Conservation (phyloP, 208 protist genomes). For the Acanthamoeba culbertsoni region DNA sequence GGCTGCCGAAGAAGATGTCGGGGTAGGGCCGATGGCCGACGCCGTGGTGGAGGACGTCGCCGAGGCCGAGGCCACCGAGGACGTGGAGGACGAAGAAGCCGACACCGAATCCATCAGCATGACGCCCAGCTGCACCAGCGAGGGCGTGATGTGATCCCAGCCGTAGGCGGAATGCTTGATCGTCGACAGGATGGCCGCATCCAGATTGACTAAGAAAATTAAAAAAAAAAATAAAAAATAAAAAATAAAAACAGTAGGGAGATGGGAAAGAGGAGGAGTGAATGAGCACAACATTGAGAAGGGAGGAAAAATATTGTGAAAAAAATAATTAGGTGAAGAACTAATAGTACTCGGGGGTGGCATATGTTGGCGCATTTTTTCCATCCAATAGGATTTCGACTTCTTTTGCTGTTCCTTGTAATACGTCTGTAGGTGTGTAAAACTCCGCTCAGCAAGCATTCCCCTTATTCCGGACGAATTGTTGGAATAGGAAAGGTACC, state of each 20-base stretch:
- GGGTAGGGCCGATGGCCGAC: neutral
- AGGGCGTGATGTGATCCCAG: constrained; percentile 52
- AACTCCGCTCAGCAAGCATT: too few species aligned
- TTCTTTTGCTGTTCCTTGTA: constrained; percentile 50
- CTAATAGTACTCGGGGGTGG: neutral
- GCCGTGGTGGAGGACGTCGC: neutral
- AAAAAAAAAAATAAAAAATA: neutral
- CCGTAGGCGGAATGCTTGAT: constrained; percentile 24
- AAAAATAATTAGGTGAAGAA: too few species aligned
- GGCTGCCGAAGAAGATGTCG: neutral
- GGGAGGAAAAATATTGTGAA: neutral
- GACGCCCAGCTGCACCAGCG: constrained; percentile 37
- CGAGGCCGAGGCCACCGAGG: neutral
- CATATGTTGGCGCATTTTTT: constrained; percentile 33
- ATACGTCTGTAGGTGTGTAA: neutral
- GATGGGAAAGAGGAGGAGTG: neutral
- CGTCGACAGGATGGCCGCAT: neutral
- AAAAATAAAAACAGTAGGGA: neutral
- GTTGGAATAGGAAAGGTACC: neutral
- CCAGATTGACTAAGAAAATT: neutral
- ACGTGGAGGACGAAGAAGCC: neutral
- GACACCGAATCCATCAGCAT: constrained; percentile 17
- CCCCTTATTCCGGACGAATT: neutral
- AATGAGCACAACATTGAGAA: neutral
- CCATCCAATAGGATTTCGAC: constrained; percentile 26